Evolutionary conservation across 768 basidiomycete species (phyloP).

Genomic region (Termitomyces sp.): DNA sequence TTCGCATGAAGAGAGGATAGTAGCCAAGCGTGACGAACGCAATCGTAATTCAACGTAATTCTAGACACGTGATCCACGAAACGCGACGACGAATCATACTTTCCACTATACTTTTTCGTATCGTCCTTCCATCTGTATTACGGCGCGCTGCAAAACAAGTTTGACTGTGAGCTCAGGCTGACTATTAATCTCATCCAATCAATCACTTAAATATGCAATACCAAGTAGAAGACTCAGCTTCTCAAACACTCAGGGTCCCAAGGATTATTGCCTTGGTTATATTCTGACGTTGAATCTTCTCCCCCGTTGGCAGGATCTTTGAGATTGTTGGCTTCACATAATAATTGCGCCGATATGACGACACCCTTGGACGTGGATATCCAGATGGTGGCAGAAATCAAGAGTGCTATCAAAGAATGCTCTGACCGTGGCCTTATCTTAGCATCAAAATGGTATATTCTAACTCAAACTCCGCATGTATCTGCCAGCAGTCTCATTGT

Average conservation of each 20-base stretch:
- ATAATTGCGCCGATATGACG: constrained; percentile 15
- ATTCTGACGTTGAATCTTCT: neutral
- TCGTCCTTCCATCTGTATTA: neutral
- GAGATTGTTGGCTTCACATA: neutral
- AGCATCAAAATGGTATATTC: constrained; percentile 73
- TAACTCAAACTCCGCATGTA: neutral
- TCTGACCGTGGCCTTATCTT: constrained; percentile 65
- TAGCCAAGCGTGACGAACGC: neutral
- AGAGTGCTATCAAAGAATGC: constrained; percentile 66
- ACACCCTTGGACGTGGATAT: constrained; percentile 27
- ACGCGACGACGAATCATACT: neutral
- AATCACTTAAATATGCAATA: neutral
- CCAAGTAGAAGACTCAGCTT: neutral
- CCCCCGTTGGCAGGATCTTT: neutral
- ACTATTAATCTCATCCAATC: neutral
- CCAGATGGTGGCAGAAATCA: constrained; percentile 53
- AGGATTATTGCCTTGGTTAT: neutral
- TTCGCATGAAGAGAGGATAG: no score
- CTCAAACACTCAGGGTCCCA: neutral
- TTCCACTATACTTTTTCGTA: neutral
- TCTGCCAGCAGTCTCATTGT: neutral
- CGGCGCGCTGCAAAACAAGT: no score
- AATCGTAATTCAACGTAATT: neutral
- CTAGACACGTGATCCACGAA: neutral
- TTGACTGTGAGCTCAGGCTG: neutral